These are phyloP conservation scores for Xylariaceae sp. DNA, from an alignment of 2,329 filamentous ascomycete genomes.

Conservation along the genomic window DNA sequence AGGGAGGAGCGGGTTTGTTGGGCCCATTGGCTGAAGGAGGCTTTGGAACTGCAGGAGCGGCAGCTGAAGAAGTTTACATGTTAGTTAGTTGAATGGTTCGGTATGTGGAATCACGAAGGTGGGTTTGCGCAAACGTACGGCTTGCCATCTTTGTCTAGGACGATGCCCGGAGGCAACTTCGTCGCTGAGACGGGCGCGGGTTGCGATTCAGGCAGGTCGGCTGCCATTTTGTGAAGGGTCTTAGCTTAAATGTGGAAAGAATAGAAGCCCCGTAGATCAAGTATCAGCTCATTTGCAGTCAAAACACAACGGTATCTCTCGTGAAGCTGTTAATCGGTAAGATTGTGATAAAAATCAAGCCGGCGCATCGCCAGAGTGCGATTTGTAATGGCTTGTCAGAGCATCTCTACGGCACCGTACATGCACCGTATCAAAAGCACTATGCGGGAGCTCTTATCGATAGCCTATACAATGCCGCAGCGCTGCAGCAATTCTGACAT, in stretches of 20 bases:
- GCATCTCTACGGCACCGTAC: background rate
- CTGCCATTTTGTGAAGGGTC: slow-evolving; percentile 35
- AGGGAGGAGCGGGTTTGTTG: slow-evolving; percentile 45
- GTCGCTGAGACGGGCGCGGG: slow-evolving; percentile 35
- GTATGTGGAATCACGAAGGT: no score
- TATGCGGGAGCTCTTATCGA: slow-evolving; percentile 27
- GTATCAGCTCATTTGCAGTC: slow-evolving; percentile 12
- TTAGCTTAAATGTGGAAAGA: no score
- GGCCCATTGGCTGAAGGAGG: slow-evolving; percentile 56
- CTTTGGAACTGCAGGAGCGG: slow-evolving; percentile 63
- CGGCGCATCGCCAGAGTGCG: slow-evolving; percentile 14
- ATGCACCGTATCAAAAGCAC: background rate
- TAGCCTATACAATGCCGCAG: slow-evolving; percentile 20
- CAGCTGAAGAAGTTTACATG: slow-evolving; percentile 46
- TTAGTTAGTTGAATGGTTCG: background rate
- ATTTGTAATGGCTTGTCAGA: slow-evolving; percentile 25
- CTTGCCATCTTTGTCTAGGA: slow-evolving; percentile 76
- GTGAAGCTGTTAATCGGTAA: background rate
- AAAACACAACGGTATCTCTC: background rate
- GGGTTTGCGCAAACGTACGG: slow-evolving; percentile 53
- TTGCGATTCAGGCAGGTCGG: slow-evolving; percentile 33
- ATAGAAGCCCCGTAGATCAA: no score
- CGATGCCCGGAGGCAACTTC: slow-evolving; percentile 63
- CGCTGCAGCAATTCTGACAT: slow-evolving; percentile 10
- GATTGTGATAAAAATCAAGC: background rate